phyloP scores from a whole-genome alignment of 2,329 filamentous ascomycete species.

The Microcyclospora tardicrescens region DNA sequence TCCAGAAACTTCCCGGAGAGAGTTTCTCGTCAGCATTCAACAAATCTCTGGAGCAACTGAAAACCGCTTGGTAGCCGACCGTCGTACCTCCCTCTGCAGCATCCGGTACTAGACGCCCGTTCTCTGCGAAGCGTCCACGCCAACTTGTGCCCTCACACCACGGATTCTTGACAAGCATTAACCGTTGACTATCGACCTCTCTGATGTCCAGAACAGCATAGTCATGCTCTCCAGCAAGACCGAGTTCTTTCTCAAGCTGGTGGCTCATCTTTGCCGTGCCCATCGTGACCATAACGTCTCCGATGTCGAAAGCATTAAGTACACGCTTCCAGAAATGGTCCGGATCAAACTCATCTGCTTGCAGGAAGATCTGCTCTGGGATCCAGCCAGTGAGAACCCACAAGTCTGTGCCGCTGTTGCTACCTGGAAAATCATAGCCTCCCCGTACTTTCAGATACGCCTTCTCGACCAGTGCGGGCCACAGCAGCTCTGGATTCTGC shows the following conservation, averaged over 20 bases:
- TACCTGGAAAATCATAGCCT: slow-evolving; percentile 94
- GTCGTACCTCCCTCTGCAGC: slow-evolving; percentile 6
- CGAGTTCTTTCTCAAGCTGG: slow-evolving; percentile 65
- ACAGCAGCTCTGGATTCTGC: slow-evolving; percentile 66
- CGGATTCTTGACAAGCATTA: slow-evolving; percentile 84
- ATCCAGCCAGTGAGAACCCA: slow-evolving; percentile 94
- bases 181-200: slow-evolving; percentile 48
- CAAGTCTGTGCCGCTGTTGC: slow-evolving; percentile 89
- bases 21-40: slow-evolving; percentile 26
- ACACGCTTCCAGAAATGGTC: slow-evolving; percentile 68
- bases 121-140: slow-evolving; percentile 37
- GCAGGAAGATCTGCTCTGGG: slow-evolving; percentile 85
- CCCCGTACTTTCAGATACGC: slow-evolving; percentile 91
- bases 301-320: slow-evolving; percentile 57
- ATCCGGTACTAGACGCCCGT: background rate
- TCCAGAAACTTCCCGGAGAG: slow-evolving; percentile 78
- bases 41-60: slow-evolving; percentile 20
- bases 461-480: slow-evolving; percentile 90
- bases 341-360: slow-evolving; percentile 68
- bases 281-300: slow-evolving; percentile 76
- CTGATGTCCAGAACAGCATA: slow-evolving; percentile 79
- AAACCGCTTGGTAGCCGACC: slow-evolving; percentile 16
- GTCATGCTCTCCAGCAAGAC: slow-evolving; percentile 80
- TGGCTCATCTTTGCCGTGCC: slow-evolving; percentile 73
- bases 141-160: slow-evolving; percentile 76